Evolutionary conservation across 139 green algal species (phyloP).

Genomic region (Chloropicon primus): DNA sequence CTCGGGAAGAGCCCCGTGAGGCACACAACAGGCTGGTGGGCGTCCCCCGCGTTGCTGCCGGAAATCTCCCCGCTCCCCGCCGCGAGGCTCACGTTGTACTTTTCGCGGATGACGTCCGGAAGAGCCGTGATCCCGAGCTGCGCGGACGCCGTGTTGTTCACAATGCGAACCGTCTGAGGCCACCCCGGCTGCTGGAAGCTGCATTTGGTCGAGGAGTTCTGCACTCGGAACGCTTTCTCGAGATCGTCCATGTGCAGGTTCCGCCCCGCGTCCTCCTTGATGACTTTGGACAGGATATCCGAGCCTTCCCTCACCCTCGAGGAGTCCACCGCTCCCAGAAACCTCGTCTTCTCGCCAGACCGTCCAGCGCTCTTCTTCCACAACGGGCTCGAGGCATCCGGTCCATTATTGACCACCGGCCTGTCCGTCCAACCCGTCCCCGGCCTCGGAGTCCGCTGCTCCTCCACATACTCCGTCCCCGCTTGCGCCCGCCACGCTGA

Average conservation of each 20-base stretch:
- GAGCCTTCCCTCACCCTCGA: not conserved
- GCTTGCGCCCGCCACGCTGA: not conserved
- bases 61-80: not conserved
- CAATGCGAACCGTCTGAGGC: not conserved
- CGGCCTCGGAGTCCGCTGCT: not conserved
- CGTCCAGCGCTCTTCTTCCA: not conserved
- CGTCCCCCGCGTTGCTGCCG: not conserved
- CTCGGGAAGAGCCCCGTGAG: conserved; percentile 80
- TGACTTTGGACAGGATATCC: not conserved
- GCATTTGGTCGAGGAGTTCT: not conserved
- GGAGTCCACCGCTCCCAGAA: not conserved
- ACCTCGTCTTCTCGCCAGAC: not conserved
- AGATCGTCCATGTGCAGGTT: not conserved
- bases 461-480: not conserved
- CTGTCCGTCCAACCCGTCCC: no score
- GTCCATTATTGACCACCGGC: no score
- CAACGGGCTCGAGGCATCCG: not conserved
- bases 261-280: not conserved
- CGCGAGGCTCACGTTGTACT: not conserved
- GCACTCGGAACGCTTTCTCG: not conserved
- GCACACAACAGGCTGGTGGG: conserved; percentile 33
- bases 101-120: not conserved
- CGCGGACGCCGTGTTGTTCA: not conserved
- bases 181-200: not conserved
- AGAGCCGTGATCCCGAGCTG: not conserved